phyloP scores from a whole-genome alignment of 2,329 filamentous ascomycete genomes.

The Emmonsiellopsis sp. region DNA sequence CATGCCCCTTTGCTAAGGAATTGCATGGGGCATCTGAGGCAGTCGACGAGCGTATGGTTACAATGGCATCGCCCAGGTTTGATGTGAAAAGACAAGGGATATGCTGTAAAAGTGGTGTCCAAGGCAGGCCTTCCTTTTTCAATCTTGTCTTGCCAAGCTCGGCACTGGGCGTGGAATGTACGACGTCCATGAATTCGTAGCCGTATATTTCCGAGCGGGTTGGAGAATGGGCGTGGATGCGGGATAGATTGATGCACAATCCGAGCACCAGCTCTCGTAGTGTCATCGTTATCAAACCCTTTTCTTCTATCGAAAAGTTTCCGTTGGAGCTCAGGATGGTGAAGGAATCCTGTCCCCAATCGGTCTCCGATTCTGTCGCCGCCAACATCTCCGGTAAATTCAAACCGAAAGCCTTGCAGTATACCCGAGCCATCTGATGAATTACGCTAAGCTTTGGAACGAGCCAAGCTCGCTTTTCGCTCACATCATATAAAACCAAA shows the following conservation, averaged over 20 bases:
- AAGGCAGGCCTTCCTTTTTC: neutral
- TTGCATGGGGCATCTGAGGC: neutral
- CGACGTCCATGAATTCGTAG: slow-evolving; percentile 6
- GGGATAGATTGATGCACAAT: neutral
- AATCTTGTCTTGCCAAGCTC: neutral
- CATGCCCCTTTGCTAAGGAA: neutral
- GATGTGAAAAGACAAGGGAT: slow-evolving; percentile 1
- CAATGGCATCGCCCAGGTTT: slow-evolving; percentile 2
- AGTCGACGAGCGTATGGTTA: neutral
- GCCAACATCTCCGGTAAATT: neutral
- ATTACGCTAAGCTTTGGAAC: neutral
- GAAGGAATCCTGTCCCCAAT: neutral
- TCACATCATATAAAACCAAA: slow-evolving; percentile 1
- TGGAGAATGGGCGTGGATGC: neutral
- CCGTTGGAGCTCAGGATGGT: neutral
- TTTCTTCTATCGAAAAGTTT: neutral
- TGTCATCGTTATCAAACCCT: neutral
- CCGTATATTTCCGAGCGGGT: neutral
- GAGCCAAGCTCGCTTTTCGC: slow-evolving; percentile 1
- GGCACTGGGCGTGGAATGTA: neutral
- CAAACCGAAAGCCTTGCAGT: neutral
- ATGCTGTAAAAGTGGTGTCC: neutral
- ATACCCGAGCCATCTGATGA: slow-evolving; percentile 2
- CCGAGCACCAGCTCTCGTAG: neutral
- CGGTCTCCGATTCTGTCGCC: neutral